phyloP scores from a whole-genome alignment of 345 rosid genomes.

The Brassica rapa region DNA sequence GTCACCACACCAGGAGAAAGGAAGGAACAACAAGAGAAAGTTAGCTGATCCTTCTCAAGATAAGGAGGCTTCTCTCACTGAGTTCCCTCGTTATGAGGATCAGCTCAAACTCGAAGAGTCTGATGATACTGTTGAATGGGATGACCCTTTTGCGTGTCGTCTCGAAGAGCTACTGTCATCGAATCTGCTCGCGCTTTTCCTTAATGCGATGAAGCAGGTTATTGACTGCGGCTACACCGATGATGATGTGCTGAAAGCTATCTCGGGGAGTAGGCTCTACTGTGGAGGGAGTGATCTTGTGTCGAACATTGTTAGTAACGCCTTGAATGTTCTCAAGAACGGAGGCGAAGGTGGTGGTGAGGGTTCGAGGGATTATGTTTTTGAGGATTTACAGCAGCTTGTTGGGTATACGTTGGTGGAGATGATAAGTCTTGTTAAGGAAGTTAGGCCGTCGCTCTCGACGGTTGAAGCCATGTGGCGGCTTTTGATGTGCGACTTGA shows the following conservation, averaged over 20 bases:
- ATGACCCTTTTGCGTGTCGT: constrained; percentile 74
- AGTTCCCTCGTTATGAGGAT: constrained; percentile 41
- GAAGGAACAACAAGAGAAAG: constrained; percentile 87
- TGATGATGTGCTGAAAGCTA: constrained; percentile 44
- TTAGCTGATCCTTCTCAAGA: constrained; percentile 69
- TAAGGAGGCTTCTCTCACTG: constrained; percentile 26
- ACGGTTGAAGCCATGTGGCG: constrained; percentile 99
- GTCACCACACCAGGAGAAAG: constrained; percentile 68
- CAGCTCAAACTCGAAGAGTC: constrained; percentile 40
- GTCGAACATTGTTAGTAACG: constrained; percentile 56
- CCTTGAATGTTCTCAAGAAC: constrained; percentile 62
- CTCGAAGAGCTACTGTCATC: constrained; percentile 64
- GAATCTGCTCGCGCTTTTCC: constrained; percentile 44
- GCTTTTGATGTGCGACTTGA: constrained; percentile 90
- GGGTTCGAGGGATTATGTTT: constrained; percentile 40
- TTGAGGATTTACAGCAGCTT: constrained; percentile 54
- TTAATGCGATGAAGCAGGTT: constrained; percentile 47
- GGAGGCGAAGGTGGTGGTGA: constrained; percentile 47
- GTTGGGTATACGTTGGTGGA: constrained; percentile 81
- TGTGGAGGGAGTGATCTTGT: constrained; percentile 48
- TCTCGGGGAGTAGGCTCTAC: constrained; percentile 49
- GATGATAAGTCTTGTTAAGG: constrained; percentile 79
- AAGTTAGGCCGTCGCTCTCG: constrained; percentile 83
- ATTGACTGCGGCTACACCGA: constrained; percentile 51
- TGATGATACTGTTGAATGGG: constrained; percentile 76